phyloP scores from a whole-genome alignment of 768 basidiomycete species.

The Leccinum subtestaceum region DNA sequence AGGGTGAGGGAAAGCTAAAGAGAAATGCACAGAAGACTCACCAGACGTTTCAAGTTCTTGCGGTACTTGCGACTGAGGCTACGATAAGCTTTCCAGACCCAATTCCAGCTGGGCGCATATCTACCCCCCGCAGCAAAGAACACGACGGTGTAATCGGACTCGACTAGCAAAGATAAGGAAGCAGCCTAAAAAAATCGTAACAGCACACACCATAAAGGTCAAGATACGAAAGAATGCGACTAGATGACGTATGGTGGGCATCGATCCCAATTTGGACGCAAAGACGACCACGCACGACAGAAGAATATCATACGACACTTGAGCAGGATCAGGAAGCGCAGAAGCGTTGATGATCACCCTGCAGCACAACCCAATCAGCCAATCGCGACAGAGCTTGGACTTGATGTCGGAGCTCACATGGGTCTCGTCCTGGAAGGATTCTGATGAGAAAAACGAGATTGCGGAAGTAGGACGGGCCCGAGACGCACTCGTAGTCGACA shows the following conservation, averaged over 20 bases:
- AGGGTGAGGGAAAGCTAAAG: conserved; percentile 7
- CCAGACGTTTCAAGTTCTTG: conserved; percentile 83
- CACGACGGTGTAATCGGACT: conserved; percentile 84
- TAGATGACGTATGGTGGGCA: conserved; percentile 28
- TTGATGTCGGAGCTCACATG: conserved; percentile 54
- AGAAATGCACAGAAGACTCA: conserved; percentile 32
- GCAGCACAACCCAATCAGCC: conserved; percentile 9
- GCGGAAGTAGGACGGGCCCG: not conserved
- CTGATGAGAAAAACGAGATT: conserved; percentile 17
- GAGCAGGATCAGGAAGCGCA: conserved; percentile 75
- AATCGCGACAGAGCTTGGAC: not conserved
- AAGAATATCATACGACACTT: conserved; percentile 75
- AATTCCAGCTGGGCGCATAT: conserved; percentile 79
- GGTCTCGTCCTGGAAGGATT: conserved; percentile 66
- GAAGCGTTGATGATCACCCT: conserved; percentile 86
- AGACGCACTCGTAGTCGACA: conserved; percentile 80
- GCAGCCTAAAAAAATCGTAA: too few relatives aligned
- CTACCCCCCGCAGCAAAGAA: conserved; percentile 81
- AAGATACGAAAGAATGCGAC: conserved; percentile 75
- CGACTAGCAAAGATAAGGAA: conserved; percentile 48
- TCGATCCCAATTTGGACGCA: conserved; percentile 4
- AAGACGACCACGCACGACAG: conserved; percentile 52
- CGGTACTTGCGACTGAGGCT: conserved; percentile 79
- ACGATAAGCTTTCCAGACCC: conserved; percentile 90
- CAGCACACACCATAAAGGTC: conserved; percentile 66